Evolutionary conservation across 2,329 filamentous ascomycete species (phyloP).

Genomic region (Beauveria varroae): DNA sequence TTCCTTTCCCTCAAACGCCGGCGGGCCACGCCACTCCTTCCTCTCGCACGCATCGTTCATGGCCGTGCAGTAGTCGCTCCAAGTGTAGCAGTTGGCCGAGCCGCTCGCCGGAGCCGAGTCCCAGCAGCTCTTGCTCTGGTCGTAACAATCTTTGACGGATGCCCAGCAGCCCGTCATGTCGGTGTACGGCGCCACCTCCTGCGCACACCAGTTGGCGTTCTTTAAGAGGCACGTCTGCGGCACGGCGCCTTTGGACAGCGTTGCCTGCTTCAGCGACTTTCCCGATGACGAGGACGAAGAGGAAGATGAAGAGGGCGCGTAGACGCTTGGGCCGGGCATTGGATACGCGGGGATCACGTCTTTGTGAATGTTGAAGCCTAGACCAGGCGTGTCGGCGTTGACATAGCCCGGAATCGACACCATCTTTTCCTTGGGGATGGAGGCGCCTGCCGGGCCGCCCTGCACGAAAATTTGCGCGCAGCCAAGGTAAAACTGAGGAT

Average conservation of each 20-base stretch:
- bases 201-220: constrained; percentile 67
- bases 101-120: constrained; percentile 51
- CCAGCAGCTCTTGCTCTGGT: constrained; percentile 54
- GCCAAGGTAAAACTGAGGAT: constrained; percentile 67
- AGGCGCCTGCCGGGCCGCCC: constrained; percentile 32
- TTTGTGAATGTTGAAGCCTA: constrained; percentile 59
- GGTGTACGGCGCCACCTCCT: constrained; percentile 50
- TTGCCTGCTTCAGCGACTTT: constrained; percentile 11
- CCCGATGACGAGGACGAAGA: not conserved
- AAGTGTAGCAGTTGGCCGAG: constrained; percentile 49
- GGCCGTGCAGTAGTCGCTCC: constrained; percentile 52
- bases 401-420: constrained; percentile 63
- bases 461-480: constrained; percentile 65
- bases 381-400: constrained; percentile 41
- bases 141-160: constrained; percentile 47
- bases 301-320: constrained; percentile 21
- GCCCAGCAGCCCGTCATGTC: constrained; percentile 54
- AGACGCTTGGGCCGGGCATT: constrained; percentile 49
- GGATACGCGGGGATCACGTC: constrained; percentile 37
- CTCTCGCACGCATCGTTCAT: constrained; percentile 37
- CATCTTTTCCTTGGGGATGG: constrained; percentile 40
- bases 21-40: constrained; percentile 40
- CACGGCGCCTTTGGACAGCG: constrained; percentile 37
- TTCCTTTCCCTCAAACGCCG: constrained; percentile 31
- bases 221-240: constrained; percentile 52